These are phyloP conservation scores for Talaromyces marneffei DNA, from an alignment of 2,329 filamentous ascomycete species.

Conservation along the genomic window DNA sequence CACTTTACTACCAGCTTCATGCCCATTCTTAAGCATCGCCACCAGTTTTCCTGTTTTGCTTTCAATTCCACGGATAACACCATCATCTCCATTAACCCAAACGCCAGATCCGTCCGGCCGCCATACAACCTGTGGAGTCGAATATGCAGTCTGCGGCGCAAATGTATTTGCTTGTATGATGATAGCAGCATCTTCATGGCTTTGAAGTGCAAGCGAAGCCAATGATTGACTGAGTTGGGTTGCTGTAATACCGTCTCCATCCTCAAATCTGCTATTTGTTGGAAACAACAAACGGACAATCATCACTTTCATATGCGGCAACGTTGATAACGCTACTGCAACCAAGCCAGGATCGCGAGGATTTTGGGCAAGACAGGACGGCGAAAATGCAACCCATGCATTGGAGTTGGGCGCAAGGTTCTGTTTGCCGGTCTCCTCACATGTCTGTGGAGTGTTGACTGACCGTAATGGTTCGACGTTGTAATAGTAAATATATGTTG, in stretches of 20 bases:
- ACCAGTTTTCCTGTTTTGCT: slow-evolving; percentile 53
- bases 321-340: slow-evolving; percentile 55
- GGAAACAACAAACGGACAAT: slow-evolving; percentile 55
- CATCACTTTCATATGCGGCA: slow-evolving; percentile 59
- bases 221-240: slow-evolving; percentile 50
- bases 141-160: slow-evolving; percentile 60
- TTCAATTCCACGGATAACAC: slow-evolving; percentile 56
- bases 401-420: slow-evolving; percentile 59
- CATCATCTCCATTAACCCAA: slow-evolving; percentile 62
- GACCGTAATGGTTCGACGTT: slow-evolving; percentile 13
- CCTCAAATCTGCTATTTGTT: not conserved
- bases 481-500: slow-evolving; percentile 55
- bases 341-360: slow-evolving; percentile 51
- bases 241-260: slow-evolving; percentile 19
- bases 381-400: slow-evolving; percentile 60
- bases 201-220: slow-evolving; percentile 47
- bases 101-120: slow-evolving; percentile 56
- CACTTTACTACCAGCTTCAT: slow-evolving; percentile 54
- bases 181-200: slow-evolving; percentile 57
- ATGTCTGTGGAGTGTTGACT: slow-evolving; percentile 18
- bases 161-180: slow-evolving; percentile 54
- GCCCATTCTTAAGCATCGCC: slow-evolving; percentile 44
- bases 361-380: slow-evolving; percentile 51
- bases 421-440: slow-evolving; percentile 49
- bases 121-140: slow-evolving; percentile 58